phyloP scores from a whole-genome alignment of 495 filamentous ascomycete species.

The Cenococcum geophilum region DNA sequence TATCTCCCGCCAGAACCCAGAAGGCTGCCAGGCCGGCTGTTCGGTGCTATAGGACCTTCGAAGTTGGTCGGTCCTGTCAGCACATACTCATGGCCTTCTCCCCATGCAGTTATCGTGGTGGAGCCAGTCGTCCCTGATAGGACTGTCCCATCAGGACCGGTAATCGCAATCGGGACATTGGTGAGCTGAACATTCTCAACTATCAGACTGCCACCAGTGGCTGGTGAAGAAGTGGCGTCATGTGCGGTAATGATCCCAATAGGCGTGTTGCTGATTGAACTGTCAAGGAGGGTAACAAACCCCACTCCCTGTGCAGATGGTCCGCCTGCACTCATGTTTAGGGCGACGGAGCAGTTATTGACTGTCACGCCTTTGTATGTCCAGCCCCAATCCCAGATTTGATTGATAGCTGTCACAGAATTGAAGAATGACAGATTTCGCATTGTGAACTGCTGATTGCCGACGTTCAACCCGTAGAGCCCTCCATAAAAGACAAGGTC shows the following conservation, averaged over 20 bases:
- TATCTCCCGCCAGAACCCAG: conserved; percentile 26
- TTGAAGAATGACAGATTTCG: conserved; percentile 63
- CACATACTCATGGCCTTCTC: conserved; percentile 32
- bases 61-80: conserved; percentile 25
- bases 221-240: conserved; percentile 24
- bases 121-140: conserved; percentile 26
- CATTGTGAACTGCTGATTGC: conserved; percentile 80
- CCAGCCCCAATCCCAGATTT: conserved; percentile 57
- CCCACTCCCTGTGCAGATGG: conserved; percentile 25
- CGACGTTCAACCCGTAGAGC: conserved; percentile 55
- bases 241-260: conserved; percentile 30
- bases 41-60: conserved; percentile 29
- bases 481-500: conserved; percentile 66
- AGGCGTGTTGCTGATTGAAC: conserved; percentile 30
- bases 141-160: conserved; percentile 14
- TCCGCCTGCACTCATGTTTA: conserved; percentile 33
- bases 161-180: conserved; percentile 27
- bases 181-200: conserved; percentile 37
- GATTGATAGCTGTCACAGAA: conserved; percentile 54
- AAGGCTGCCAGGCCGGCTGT: conserved; percentile 20
- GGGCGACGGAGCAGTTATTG: conserved; percentile 34
- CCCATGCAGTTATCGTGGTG: conserved; percentile 29
- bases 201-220: conserved; percentile 31
- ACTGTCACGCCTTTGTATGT: conserved; percentile 44
- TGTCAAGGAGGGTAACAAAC: conserved; percentile 36